These are phyloP conservation scores for Aspergillus eucalypticola DNA, from an alignment of 2,329 filamentous ascomycete species.

Conservation along the genomic window DNA sequence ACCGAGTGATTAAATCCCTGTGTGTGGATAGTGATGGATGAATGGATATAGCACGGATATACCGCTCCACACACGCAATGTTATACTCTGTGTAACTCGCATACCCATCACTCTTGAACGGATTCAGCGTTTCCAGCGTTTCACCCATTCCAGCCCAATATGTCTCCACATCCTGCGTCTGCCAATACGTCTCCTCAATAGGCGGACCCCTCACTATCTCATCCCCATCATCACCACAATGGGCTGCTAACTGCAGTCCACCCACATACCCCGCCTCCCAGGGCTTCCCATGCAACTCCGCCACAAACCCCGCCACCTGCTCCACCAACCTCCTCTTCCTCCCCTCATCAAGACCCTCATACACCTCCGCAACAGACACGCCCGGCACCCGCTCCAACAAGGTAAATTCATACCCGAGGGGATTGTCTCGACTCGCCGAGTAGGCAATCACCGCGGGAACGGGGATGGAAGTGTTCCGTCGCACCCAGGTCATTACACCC, in stretches of 20 bases:
- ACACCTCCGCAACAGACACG: background rate
- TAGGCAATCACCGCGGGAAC: constrained; percentile 34
- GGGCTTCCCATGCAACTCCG: background rate
- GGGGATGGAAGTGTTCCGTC: constrained; percentile 36
- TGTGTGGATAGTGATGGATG: background rate
- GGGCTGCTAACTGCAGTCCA: background rate
- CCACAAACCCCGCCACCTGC: background rate
- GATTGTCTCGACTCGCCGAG: constrained; percentile 29
- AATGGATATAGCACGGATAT: background rate
- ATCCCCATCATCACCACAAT: too few relatives aligned
- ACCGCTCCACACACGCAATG: constrained; percentile 23
- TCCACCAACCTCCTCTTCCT: background rate
- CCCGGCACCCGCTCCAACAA: constrained; percentile 29
- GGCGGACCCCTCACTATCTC: constrained; percentile 25
- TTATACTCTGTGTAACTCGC: background rate
- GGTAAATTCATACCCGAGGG: constrained; percentile 36
- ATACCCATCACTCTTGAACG: background rate
- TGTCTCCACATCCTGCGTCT: constrained; percentile 29
- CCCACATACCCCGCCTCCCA: background rate
- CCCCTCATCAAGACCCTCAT: background rate
- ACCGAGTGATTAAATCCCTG: background rate
- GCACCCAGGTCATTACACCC: constrained; percentile 38
- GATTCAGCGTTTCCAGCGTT: background rate
- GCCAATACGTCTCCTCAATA: constrained; percentile 43
- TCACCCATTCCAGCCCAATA: constrained; percentile 20